Conservation (phyloP, 139 green algal genomes). For the Picochlorum sp. region DNA sequence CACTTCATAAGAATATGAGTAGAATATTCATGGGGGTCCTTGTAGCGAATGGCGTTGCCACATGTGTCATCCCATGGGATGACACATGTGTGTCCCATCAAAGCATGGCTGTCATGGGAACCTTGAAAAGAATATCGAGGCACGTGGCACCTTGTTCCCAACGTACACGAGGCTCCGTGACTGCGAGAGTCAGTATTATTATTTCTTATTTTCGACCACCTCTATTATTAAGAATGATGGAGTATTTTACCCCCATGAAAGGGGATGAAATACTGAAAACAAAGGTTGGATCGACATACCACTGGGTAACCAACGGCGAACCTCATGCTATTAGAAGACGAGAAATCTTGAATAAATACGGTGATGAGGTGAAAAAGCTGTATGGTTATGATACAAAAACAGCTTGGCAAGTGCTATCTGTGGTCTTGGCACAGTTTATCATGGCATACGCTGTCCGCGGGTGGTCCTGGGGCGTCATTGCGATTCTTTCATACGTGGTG, state of each 20-base stretch:
- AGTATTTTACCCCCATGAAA: neutral
- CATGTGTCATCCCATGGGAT: too few relatives aligned
- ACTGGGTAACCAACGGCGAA: constrained; percentile 40
- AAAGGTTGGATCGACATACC: constrained; percentile 19
- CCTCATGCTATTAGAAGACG: constrained; percentile 45
- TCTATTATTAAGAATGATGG: too few relatives aligned
- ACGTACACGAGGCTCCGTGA: too few relatives aligned
- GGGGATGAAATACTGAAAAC: constrained; percentile 9
- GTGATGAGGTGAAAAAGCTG: constrained; percentile 46
- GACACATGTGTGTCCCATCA: too few relatives aligned
- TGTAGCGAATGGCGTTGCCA: too few relatives aligned
- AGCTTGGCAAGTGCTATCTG: constrained; percentile 36
- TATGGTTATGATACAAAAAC: constrained; percentile 54
- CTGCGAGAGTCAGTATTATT: too few relatives aligned
- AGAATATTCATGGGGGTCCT: too few relatives aligned
- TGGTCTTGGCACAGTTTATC: constrained; percentile 40
- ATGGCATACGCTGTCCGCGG: constrained; percentile 37
- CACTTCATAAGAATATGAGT: too few relatives aligned
- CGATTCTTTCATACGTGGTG: constrained; percentile 39
- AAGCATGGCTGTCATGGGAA: too few relatives aligned
- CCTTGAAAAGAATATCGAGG: too few relatives aligned
- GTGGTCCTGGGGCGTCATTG: constrained; percentile 32
- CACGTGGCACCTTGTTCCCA: too few relatives aligned
- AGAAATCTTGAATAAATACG: constrained; percentile 52
- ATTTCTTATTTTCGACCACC: too few relatives aligned